Base-by-base conservation (phyloP, 192 early-diverging fungal genomes). In the Gamsiella multidivaricata region DNA sequence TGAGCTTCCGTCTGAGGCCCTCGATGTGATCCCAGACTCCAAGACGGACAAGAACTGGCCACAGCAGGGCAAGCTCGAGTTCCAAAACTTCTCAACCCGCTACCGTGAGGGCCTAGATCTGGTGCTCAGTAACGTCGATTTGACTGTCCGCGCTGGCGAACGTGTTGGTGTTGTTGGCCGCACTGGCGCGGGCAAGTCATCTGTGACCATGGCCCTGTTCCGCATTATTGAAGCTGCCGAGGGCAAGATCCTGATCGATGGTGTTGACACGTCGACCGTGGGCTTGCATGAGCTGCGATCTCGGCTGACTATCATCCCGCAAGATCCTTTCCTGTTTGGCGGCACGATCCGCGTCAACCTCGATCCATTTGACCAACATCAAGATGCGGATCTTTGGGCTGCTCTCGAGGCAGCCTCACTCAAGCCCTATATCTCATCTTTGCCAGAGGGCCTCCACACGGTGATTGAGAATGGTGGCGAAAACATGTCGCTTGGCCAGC, bases 231-330 rank as follows among this genome's bases (percentile, higher is more conserved):
- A 91, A 50, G 85, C 88, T 10, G 72, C 84, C 7, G 37, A 69
- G 28, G 86, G 86, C 8, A 59, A 36, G 10, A 87, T 87, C 54
- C 4, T 54, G 20, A 82, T 91, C 47, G 88, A 89, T 45, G 89
- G 86, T 50, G 55, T 87, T 12, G 88, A 91, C 65, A 89, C 87
- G 41, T 65, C 83, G 20, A 81, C 79, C 18, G 50, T 88, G 17
- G 82, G 88, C 4, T 57, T 88, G 17, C 80, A 73, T 36, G 87
- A 88, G 59, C 51, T 91, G 41, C 83, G 89, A 69, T 84, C 73
- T 34, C 82, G 79, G 28, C 79, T 92, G 29, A 85, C 88, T 1
- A 90, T 93, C 32, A 93, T 93, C 52, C 90, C 91, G 23, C 91
- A 92, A 70, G 90, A 92, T 23, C 84, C 89, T 25, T 84, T 89